A percentile compares a stretch with the other conserved stretches of the same genome.
Conservation (phyloP, 2,329 filamentous ascomycete genomes). For the Cordyceps farinosa region DNA sequence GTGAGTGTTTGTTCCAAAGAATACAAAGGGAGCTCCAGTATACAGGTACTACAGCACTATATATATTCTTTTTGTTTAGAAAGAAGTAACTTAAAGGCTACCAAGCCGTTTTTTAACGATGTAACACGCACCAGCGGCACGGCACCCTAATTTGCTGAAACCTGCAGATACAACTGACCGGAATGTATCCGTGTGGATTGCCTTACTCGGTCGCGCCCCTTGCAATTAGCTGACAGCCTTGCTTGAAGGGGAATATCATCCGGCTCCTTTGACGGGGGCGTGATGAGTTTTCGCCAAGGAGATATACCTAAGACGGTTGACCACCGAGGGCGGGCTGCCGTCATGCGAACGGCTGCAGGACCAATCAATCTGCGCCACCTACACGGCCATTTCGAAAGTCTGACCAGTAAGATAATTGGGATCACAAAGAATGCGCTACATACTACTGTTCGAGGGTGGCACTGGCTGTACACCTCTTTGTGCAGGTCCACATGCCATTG, state of each 20-base stretch:
- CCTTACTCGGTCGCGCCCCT: not conserved
- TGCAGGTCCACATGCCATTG: not conserved
- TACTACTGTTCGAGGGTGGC: not conserved
- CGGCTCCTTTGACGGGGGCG: not conserved
- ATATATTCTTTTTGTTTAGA: not conserved
- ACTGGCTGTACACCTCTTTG: not conserved
- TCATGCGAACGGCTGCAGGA: not conserved
- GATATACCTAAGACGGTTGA: not conserved
- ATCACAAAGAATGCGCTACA: not conserved
- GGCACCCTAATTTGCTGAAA: not conserved
- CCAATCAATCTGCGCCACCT: not conserved
- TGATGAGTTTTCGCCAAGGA: not conserved
- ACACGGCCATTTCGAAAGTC: not conserved
- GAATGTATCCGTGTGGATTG: not conserved
- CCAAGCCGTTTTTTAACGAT: no score
- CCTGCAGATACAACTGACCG: not conserved
- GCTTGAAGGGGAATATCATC: not conserved
- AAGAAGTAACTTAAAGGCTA: not conserved
- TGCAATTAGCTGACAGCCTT: not conserved
- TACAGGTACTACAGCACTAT: not conserved
- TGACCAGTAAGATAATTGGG: not conserved
- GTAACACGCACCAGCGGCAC: not conserved
- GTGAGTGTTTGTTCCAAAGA: not conserved
- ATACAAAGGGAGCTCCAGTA: no score
- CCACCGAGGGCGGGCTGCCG: not conserved